Percentiles rank a stretch among this genome's conserved stretches.
Conservation (phyloP, 1,284 basidiomycete genomes). For the Coriolopsis trogii region DNA sequence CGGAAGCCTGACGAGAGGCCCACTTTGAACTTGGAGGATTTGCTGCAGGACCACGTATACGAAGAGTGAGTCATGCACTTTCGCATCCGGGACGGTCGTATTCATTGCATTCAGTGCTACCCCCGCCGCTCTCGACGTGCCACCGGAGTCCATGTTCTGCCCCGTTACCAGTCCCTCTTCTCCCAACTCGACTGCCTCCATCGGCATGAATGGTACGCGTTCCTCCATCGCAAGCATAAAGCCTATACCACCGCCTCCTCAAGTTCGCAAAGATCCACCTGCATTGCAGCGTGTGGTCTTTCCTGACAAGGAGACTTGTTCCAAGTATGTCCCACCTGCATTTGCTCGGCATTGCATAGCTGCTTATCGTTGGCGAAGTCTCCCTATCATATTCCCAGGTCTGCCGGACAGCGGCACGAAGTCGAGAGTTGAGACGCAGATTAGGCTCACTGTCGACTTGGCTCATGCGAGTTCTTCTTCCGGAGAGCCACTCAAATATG, state of each 20-base stretch:
- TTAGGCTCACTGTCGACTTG: constrained; percentile 79
- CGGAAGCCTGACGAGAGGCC: constrained; percentile 45
- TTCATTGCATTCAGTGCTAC: constrained; percentile 17
- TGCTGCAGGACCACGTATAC: constrained; percentile 70
- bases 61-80: constrained; percentile 65
- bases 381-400: constrained; percentile 81
- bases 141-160: constrained; percentile 19
- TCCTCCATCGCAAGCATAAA: constrained; percentile 42
- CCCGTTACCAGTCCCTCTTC: constrained; percentile 19
- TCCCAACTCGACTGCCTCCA: not conserved
- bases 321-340: constrained; percentile 54
- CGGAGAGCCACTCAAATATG: constrained; percentile 61
- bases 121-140: constrained; percentile 10
- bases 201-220: constrained; percentile 5
- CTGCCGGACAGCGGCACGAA: constrained; percentile 88
- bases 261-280: constrained; percentile 53
- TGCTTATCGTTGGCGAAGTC: constrained; percentile 42
- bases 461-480: constrained; percentile 66
- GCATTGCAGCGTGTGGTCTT: constrained; percentile 60
- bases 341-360: not conserved
- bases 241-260: constrained; percentile 57
- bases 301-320: constrained; percentile 73
- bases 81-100: too few relatives aligned
- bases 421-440: constrained; percentile 92
- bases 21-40: constrained; percentile 68